phyloP scores from a whole-genome alignment of 108 stramenopile species.

The Aurantiochytrium sp. region DNA sequence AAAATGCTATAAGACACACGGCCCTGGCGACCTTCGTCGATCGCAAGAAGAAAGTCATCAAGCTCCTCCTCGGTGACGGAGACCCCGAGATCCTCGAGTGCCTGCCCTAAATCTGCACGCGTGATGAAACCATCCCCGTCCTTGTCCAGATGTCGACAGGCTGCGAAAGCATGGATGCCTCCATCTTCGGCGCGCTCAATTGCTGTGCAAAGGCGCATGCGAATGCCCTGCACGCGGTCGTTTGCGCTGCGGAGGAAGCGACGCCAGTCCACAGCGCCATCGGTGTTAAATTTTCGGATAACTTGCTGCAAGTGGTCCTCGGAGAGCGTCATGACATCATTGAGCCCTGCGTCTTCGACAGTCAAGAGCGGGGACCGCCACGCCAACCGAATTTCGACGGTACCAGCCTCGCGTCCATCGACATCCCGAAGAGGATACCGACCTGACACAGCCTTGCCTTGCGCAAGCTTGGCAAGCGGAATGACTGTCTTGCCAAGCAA shows the following conservation, averaged over 20 bases:
- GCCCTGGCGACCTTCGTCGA: conserved; percentile 28
- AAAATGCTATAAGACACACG: conserved; percentile 21
- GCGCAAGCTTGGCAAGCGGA: conserved; percentile 17
- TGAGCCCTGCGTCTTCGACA: background rate
- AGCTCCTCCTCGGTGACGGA: conserved; percentile 21
- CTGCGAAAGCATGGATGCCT: background rate
- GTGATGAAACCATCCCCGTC: conserved; percentile 27
- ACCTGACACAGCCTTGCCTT: conserved; percentile 13
- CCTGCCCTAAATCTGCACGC: conserved; percentile 16
- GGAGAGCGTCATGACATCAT: background rate
- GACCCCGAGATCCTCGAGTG: conserved; percentile 25
- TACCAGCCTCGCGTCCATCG: conserved; percentile 12
- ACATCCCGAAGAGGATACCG: background rate
- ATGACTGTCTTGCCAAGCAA: conserved; percentile 27
- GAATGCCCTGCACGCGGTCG: background rate
- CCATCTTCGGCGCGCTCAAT: background rate
- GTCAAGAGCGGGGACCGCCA: conserved; percentile 14
- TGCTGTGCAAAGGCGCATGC: background rate
- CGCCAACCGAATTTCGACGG: background rate
- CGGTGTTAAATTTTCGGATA: background rate
- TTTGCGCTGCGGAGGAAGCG: background rate
- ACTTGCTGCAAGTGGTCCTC: background rate
- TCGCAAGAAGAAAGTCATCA: background rate
- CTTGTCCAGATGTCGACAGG: conserved; percentile 18
- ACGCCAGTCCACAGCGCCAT: background rate